These are phyloP conservation scores for Saccharomyces hybrid DNA, from an alignment of 1,139 yeast species.

Conservation along the genomic window DNA sequence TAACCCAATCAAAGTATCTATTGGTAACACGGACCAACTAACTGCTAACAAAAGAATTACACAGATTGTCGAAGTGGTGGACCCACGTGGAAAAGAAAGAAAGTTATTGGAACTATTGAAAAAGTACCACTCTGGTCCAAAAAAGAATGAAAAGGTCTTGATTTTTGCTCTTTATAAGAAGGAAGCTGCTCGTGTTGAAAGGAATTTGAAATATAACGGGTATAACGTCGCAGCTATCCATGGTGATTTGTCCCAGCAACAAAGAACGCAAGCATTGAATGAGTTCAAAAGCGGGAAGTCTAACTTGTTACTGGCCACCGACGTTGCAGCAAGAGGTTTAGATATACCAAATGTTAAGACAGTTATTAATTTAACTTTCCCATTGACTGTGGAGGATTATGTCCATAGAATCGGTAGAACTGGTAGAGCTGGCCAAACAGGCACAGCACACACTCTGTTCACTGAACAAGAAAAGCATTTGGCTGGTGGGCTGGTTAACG, in stretches of 20 bases:
- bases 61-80: constrained; percentile 88
- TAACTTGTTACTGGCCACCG: constrained; percentile 82
- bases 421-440: constrained; percentile 95
- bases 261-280: constrained; percentile 80
- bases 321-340: constrained; percentile 97
- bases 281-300: constrained; percentile 77
- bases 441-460: constrained; percentile 88
- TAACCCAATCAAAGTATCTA: constrained; percentile 76
- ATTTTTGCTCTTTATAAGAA: constrained; percentile 93
- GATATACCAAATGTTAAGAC: constrained; percentile 97
- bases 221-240: constrained; percentile 87
- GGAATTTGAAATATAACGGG: constrained; percentile 61
- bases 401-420: constrained; percentile 98
- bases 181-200: constrained; percentile 89
- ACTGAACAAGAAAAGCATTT: constrained; percentile 96
- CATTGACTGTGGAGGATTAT: constrained; percentile 94
- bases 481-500: constrained; percentile 90
- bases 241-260: constrained; percentile 89
- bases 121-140: constrained; percentile 62
- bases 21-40: constrained; percentile 91
- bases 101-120: constrained; percentile 61
- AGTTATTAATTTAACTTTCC: constrained; percentile 93
- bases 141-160: constrained; percentile 68
- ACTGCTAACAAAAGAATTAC: constrained; percentile 89
- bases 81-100: constrained; percentile 74